Evolutionary conservation across 2,329 filamentous ascomycete genomes (phyloP).

Genomic region (Immersiporthe knoxdaviesiana): DNA sequence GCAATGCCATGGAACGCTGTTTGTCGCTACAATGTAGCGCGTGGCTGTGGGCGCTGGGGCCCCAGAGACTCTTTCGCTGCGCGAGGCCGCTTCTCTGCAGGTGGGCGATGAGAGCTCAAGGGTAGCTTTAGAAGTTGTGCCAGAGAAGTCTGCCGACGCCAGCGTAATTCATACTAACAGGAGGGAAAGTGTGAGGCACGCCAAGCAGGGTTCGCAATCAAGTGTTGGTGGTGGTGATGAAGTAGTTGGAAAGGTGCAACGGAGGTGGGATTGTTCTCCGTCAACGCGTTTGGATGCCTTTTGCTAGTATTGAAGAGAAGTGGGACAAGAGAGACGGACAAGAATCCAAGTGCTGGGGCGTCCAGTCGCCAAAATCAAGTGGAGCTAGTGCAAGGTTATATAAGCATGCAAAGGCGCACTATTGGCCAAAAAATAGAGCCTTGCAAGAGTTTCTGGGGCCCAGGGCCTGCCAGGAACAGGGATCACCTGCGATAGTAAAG

Average conservation of each 20-base stretch:
- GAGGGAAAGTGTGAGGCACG: too few relatives aligned
- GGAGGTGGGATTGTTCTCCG: not conserved
- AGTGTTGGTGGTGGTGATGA: not conserved
- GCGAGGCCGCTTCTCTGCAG: not conserved
- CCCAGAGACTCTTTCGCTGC: not conserved
- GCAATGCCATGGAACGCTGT: slow-evolving; percentile 28
- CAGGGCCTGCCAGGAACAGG: too few relatives aligned
- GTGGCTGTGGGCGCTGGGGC: not conserved
- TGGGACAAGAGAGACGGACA: slow-evolving; percentile 3
- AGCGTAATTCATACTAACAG: slow-evolving; percentile 11
- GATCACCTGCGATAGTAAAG: not conserved
- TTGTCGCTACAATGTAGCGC: not conserved
- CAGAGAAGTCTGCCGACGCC: not conserved
- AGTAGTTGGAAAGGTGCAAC: not conserved
- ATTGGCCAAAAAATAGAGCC: not conserved
- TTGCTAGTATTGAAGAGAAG: not conserved
- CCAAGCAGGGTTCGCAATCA: not conserved
- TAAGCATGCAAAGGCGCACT: not conserved
- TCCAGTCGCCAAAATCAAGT: slow-evolving; percentile 11
- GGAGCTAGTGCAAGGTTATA: slow-evolving; percentile 8
- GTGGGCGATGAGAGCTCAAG: slow-evolving; percentile 24
- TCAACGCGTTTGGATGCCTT: not conserved
- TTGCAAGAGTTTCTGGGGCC: too few relatives aligned
- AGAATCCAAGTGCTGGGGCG: slow-evolving; percentile 12
- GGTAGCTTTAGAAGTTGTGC: slow-evolving; percentile 34